Percentiles rank a stretch among this genome's conserved stretches.
These are phyloP conservation scores for Clavispora vitiphila DNA, from an alignment of 805 yeast species.

Conservation along the genomic window DNA sequence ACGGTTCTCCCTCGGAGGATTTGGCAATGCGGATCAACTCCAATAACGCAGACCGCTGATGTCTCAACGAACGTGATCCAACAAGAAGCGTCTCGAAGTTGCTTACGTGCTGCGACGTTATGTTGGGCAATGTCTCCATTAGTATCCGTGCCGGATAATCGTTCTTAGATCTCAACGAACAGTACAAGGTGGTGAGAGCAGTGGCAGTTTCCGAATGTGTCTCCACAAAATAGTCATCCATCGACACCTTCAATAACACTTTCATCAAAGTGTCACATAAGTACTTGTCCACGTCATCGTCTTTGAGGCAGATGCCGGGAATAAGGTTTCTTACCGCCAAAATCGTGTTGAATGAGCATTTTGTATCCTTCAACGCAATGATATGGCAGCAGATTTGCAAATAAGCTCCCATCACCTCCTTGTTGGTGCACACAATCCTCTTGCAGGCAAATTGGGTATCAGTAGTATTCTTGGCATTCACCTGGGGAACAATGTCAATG, in stretches of 20 bases:
- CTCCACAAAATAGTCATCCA: slow-evolving; percentile 75
- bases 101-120: slow-evolving; percentile 51
- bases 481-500: slow-evolving; percentile 84
- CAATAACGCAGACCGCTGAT: slow-evolving; percentile 73
- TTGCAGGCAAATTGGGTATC: slow-evolving; percentile 65
- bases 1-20: slow-evolving; percentile 23
- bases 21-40: slow-evolving; percentile 68
- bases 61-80: slow-evolving; percentile 64
- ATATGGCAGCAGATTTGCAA: slow-evolving; percentile 70
- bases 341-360: slow-evolving; percentile 88
- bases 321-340: slow-evolving; percentile 71
- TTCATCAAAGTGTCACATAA: slow-evolving; percentile 63
- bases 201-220: slow-evolving; percentile 91
- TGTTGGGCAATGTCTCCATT: slow-evolving; percentile 49
- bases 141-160: slow-evolving; percentile 63
- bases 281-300: slow-evolving; percentile 70
- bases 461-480: slow-evolving; percentile 46
- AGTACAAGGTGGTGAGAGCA: slow-evolving; percentile 74
- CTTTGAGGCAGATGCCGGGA: slow-evolving; percentile 60
- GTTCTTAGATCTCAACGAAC: slow-evolving; percentile 64
- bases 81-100: slow-evolving; percentile 61
- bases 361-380: slow-evolving; percentile 78
- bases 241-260: slow-evolving; percentile 60
- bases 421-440: slow-evolving; percentile 57
- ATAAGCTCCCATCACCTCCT: slow-evolving; percentile 70